Base-by-base conservation (phyloP, 495 filamentous ascomycete species). In the Daldinia grandis region DNA sequence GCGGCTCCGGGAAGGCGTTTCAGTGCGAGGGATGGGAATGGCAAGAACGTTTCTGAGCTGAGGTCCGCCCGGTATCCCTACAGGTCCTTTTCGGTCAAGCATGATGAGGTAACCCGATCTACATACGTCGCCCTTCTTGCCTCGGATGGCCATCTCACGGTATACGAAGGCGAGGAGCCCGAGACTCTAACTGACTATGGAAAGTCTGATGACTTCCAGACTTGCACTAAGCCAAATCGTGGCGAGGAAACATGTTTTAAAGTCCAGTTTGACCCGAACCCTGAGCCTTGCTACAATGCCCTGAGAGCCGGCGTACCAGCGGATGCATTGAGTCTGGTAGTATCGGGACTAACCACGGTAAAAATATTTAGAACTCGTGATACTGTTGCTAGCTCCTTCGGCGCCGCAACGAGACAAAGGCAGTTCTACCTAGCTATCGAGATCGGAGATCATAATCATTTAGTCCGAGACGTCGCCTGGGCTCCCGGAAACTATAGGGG, bases 381-480 rank as follows among this genome's bases (percentile, higher is more conserved):
- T 69, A 79, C 78, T 9, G 83, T 87, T 19, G 85, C 83, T 28
- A 84, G 87, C 8, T 79, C 74, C 17, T 77, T 86, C 66, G 84
- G 83, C 38, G 77, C 86, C 5, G 66, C 79, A 0, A 86, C 86
- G 40, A 81, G 81, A 4, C 77, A 80, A 5, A 86, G 86, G 54
- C 86, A 86, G 47, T 93, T 98, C 74, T 95, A 95, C 69, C 84
- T 90, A 10, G 93, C 93, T 5, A 87, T 91, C 28, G 91, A 93
- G 73, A 81, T 98, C 27, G 76, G 74, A 30, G 87, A 87, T 0
- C 91, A 97, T 71, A 79, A 85, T 2, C 88, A 89, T 0, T 81
- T 98, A 42, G 91, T 99, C n/a, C 85, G 94, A 58, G 94, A 97
- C 74, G 89, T 98, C 4, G 89, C 92, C 7, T 99, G 95, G 95